Base-by-base conservation (phyloP, 169 alveolate species). In the Eimeria sp. region DNA sequence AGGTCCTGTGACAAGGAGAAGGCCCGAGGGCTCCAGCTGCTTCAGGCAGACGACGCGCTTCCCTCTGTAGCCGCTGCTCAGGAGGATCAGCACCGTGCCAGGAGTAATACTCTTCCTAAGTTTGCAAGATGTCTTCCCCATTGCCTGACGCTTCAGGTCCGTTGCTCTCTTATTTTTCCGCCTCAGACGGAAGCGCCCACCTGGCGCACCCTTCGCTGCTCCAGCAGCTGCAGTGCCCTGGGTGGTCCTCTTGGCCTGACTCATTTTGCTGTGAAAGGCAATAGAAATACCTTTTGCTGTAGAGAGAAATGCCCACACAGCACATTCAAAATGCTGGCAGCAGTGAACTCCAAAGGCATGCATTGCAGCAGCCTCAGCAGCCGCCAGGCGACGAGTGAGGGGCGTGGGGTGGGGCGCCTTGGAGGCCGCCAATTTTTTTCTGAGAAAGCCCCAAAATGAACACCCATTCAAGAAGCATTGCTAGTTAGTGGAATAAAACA, bases 1-100 rank as follows among this genome's bases (percentile, higher is more conserved):
- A 34, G 99, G 99, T 25, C 99, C 99, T 0, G 99, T 98, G 57
- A 99, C 99, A 72, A 99, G 98, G 91, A 99, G 97, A 92, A 99
- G 97, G 49, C 99, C 99, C 43, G 99, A 98, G 34, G 94, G 95
- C 82, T 97, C 90, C 95, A 99, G 97, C 95, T 98, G 98, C 99
- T 99, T 99, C 95, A 99, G 97, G 98, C 98, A 99, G 47, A 99
- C 99, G 51, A 99, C 99, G 92, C 99, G 99, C 96, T 99, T 98
- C 90, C 99, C 99, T 96, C 99, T 98, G 99, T 98, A 99, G 97
- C 99, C 98, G 76, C 99, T 99, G 82, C 99, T 97, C 58, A 99
- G 98, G 90, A 99, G 97, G 76, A 99, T 99, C 92, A 99, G 98
- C n/a, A 99, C 99, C 65, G 98, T 98, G 47, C 98, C 98, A 2